phyloP scores from a whole-genome alignment of 1,284 basidiomycete genomes.

The Wolfiporia cocos region DNA sequence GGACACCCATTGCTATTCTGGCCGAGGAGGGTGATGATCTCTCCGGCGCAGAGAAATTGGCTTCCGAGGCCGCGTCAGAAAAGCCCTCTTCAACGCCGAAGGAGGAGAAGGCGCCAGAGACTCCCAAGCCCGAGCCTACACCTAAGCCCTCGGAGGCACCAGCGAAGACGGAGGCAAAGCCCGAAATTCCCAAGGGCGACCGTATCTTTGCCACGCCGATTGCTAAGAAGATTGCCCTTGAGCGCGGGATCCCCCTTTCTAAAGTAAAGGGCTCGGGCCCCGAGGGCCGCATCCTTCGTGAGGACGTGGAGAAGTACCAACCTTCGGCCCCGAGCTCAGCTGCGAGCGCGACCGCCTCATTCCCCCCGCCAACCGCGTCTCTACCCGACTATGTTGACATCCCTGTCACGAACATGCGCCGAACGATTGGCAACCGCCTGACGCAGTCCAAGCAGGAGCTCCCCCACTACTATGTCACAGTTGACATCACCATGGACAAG shows the following conservation, averaged over 20 bases:
- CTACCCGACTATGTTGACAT: conserved; percentile 81
- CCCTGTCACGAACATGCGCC: conserved; percentile 94
- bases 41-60: conserved; percentile 75
- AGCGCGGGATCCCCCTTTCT: conserved; percentile 87
- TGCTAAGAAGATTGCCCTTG: conserved; percentile 95
- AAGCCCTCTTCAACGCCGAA: conserved; percentile 29
- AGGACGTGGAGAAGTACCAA: conserved; percentile 91
- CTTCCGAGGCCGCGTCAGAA: conserved; percentile 51
- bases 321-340: conserved; percentile 40
- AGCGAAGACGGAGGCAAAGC: conserved; percentile 32
- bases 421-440: conserved; percentile 86
- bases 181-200: conserved; percentile 61
- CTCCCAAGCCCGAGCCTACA: conserved; percentile 31
- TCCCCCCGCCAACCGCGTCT: conserved; percentile 34
- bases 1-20: conserved; percentile 83
- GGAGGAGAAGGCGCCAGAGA: conserved; percentile 35
- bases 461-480: conserved; percentile 97
- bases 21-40: conserved; percentile 94
- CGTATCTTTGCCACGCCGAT: conserved; percentile 93
- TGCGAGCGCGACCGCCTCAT: conserved; percentile 33
- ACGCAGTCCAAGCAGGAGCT: conserved; percentile 90
- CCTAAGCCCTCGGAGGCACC: conserved; percentile 15
- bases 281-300: conserved; percentile 88
- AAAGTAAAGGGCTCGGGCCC: conserved; percentile 95
- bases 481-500: conserved; percentile 97